Evolutionary conservation across 306 rosid species (phyloP).

Genomic region (Canavalia gladiata): DNA sequence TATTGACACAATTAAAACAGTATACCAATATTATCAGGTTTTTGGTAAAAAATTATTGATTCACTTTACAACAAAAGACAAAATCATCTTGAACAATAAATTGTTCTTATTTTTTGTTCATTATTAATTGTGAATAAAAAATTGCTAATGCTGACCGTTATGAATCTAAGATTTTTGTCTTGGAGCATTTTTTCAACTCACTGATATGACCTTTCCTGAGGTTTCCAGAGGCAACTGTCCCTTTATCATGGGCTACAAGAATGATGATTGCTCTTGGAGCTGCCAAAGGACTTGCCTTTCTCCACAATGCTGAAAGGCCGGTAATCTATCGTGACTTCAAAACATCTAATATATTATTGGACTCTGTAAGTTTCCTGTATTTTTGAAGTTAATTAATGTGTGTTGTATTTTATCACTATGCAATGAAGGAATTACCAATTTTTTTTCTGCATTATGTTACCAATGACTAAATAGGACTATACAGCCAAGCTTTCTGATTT

Average conservation of each 20-base stretch:
- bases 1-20: not conserved
- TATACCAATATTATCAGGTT: constrained; percentile 1
- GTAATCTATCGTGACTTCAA: constrained; percentile 96
- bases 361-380: constrained; percentile 73
- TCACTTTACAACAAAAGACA: constrained; percentile 28
- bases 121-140: constrained; percentile 15
- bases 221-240: constrained; percentile 81
- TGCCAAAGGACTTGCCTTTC: constrained; percentile 98
- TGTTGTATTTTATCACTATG: constrained; percentile 32
- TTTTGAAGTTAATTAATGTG: constrained; percentile 10
- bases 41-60: constrained; percentile 3
- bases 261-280: constrained; percentile 98
- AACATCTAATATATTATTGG: constrained; percentile 93
- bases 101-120: not conserved
- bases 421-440: constrained; percentile 1
- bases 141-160: constrained; percentile 12
- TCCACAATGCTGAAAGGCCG: constrained; percentile 95
- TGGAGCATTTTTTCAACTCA: constrained; percentile 40
- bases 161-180: constrained; percentile 17
- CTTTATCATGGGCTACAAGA: constrained; percentile 88
- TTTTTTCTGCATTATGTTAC: constrained; percentile 37
- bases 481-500: constrained; percentile 98
- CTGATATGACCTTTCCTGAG: constrained; percentile 57
- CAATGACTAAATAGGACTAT: constrained; percentile 73
- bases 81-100: not conserved